phyloP scores from a whole-genome alignment of 352 stramenopile genomes.

The Pythium aquatile region DNA sequence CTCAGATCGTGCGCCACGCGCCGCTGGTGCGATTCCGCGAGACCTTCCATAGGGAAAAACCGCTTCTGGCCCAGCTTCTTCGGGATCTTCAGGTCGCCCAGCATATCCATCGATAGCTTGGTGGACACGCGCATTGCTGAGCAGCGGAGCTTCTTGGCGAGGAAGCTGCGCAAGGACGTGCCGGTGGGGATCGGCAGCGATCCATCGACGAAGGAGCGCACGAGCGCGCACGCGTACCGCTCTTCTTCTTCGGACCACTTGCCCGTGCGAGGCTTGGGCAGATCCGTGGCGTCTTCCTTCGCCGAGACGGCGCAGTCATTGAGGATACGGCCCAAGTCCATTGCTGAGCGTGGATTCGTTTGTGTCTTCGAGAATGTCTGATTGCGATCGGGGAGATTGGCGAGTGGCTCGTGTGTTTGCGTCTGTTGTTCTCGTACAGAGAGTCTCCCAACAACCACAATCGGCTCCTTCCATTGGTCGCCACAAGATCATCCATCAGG shows the following conservation, averaged over 20 bases:
- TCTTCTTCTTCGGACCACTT: slow-evolving; percentile 34
- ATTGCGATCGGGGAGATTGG: not conserved
- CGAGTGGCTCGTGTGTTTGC: too few species aligned
- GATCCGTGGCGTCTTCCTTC: too few species aligned
- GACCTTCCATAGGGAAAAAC: slow-evolving; percentile 19
- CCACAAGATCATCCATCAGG: too few species aligned
- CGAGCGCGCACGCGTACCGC: slow-evolving; percentile 23
- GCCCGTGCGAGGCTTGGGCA: too few species aligned
- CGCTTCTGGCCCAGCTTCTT: slow-evolving; percentile 31
- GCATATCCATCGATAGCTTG: slow-evolving; percentile 24
- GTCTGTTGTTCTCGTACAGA: too few species aligned
- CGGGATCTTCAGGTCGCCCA: slow-evolving; percentile 20
- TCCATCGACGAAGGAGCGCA: slow-evolving; percentile 26
- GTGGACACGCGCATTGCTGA: slow-evolving; percentile 33
- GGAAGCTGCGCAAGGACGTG: slow-evolving; percentile 26
- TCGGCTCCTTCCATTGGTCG: too few species aligned
- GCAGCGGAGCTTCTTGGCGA: slow-evolving; percentile 32
- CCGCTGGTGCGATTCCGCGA: not conserved
- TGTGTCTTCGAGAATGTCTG: not conserved
- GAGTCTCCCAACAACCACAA: too few species aligned
- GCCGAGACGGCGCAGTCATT: too few species aligned
- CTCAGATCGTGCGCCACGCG: slow-evolving; percentile 10
- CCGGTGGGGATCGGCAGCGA: slow-evolving; percentile 23
- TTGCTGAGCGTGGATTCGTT: not conserved
- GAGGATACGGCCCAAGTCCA: slow-evolving; percentile 13